phyloP scores from a whole-genome alignment of 257 asterid genomes.

The Leonotis leonurus region DNA sequence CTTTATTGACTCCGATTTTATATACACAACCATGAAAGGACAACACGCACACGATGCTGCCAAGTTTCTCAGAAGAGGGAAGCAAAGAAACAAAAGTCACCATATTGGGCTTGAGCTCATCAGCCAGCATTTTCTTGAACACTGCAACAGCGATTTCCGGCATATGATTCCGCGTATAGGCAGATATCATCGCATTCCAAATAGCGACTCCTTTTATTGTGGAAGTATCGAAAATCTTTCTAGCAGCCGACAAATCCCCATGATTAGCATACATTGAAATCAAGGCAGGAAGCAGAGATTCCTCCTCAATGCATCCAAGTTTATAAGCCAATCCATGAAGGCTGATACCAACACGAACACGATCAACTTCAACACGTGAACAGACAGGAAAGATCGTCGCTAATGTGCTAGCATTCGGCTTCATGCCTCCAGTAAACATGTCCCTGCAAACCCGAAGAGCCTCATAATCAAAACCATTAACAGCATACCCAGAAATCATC shows the following conservation, averaged over 20 bases:
- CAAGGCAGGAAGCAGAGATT: slow-evolving; percentile 42
- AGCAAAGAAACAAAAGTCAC: slow-evolving; percentile 60
- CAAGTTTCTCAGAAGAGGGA: slow-evolving; percentile 36
- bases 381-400: slow-evolving; percentile 46
- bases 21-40: slow-evolving; percentile 42
- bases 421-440: slow-evolving; percentile 29
- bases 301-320: slow-evolving; percentile 35
- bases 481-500: slow-evolving; percentile 53
- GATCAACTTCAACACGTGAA: slow-evolving; percentile 26
- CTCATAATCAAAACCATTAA: slow-evolving; percentile 35
- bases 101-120: slow-evolving; percentile 33
- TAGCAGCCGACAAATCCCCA: slow-evolving; percentile 37
- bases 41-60: slow-evolving; percentile 21
- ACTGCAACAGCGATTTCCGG: slow-evolving; percentile 26
- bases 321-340: slow-evolving; percentile 49
- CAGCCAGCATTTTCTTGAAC: slow-evolving; percentile 29
- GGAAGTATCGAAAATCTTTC: slow-evolving; percentile 27
- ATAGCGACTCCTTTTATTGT: slow-evolving; percentile 20
- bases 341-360: slow-evolving; percentile 24
- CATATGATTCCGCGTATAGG: slow-evolving; percentile 31
- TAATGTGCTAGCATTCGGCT: slow-evolving; percentile 50
- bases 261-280: slow-evolving; percentile 45
- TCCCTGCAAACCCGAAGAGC: slow-evolving; percentile 31
- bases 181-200: slow-evolving; percentile 59
- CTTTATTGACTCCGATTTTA: slow-evolving; percentile 40